Evolutionary conservation across 164 flowering plant species (phyloP).

Genomic region (Protea cynaroides): DNA sequence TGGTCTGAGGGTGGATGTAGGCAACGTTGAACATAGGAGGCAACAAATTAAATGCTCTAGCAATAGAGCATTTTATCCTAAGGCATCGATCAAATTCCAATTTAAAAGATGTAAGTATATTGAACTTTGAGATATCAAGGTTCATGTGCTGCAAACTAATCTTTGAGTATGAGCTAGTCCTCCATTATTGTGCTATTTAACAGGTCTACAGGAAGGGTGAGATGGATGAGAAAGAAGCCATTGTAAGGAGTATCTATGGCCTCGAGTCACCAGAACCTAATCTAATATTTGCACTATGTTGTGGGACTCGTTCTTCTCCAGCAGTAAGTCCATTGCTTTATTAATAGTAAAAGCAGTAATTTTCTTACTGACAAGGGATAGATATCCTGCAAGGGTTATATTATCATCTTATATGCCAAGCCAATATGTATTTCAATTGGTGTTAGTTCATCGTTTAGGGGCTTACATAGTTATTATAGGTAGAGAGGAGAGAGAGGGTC

Average conservation of each 20-base stretch:
- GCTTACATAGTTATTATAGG: too few species aligned
- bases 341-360: too few species aligned
- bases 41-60: conserved; percentile 58
- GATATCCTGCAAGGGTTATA: too few species aligned
- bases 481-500: too few species aligned
- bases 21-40: conserved; percentile 84
- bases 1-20: conserved; percentile 31
- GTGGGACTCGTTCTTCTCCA: conserved; percentile 87
- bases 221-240: conserved; percentile 36
- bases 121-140: not conserved
- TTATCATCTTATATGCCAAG: too few species aligned
- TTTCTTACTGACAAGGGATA: too few species aligned
- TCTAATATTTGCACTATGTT: conserved; percentile 70
- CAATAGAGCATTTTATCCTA: conserved; percentile 75
- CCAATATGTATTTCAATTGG: too few species aligned
- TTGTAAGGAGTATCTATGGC: conserved; percentile 49
- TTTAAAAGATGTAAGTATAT: conserved; percentile 36
- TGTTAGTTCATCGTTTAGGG: too few species aligned
- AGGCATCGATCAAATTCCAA: conserved; percentile 38
- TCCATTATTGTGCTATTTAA: not conserved
- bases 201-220: conserved; percentile 34
- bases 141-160: not conserved
- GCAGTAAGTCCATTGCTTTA: conserved; percentile 42
- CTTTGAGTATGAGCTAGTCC: not conserved
- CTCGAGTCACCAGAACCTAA: conserved; percentile 66